Evolutionary conservation across 331 rosid genomes (phyloP), one percentile per base, ranked within the genome.

Genomic region (Arachis monticola): DNA sequence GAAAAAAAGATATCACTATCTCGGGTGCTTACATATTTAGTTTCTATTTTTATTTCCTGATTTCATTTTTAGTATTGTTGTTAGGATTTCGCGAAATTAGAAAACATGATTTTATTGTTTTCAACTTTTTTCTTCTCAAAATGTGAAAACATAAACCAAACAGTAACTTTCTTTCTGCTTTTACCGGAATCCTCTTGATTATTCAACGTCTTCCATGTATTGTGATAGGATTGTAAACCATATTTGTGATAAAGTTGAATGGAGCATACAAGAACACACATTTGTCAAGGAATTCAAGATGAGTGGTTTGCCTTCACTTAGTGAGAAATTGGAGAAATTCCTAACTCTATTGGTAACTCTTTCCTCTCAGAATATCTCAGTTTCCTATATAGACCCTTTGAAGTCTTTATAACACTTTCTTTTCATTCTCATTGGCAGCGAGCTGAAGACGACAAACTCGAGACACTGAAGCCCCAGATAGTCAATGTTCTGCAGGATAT

Each of bases 401-500:
- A 59, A 44, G 48, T 38, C 75, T 57, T 76, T 62, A 47, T 78
- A 81, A 74, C 35, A 48, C 56, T 47, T 48, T 52, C 56, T 27
- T 75, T 62, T 70, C 65, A 64, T 61, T 47, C 48, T 22, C 57
- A 56, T 63, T 83, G 85, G 76, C 96, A 95, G 99, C 87, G 51
- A 75, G 57, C 61, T 11, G 85, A 83, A 17, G 87, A 71, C 7
- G 82, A 69, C 42, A 83, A 82, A 32, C 62, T 11, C 38, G 85
- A 74, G 45, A 57, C 31, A 45, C 56, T 35, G 57, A 67, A 60
- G 70, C 70, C 92, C 58, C 96, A 87, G 79, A 83, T 92, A 78
- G 88, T 90, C 87, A 88, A 92, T 73, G 97, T 87, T 59, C 83
- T 95, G 77, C 98, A 95, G 78, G 98, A 95, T 82, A 92, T 92